Conservation (phyloP, 148 eudicot species). For the Limonium bicolor region DNA sequence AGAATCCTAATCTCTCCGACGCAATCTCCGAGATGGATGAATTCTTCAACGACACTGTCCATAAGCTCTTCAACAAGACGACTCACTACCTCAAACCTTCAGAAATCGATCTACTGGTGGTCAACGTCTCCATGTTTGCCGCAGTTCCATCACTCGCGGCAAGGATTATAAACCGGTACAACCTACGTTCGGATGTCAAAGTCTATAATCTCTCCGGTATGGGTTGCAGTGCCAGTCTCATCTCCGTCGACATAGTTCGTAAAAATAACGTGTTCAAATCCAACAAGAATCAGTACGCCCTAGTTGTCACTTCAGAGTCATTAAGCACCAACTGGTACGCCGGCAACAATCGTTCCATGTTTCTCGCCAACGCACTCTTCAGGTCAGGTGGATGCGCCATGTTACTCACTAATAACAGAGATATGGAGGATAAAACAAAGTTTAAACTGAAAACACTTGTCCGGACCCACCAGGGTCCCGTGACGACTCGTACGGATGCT, state of each 20-base stretch:
- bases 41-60: constrained; percentile 37
- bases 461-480: constrained; percentile 56
- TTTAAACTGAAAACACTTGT: constrained; percentile 45
- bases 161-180: constrained; percentile 45
- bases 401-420: constrained; percentile 41
- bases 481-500: constrained; percentile 52
- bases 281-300: constrained; percentile 21
- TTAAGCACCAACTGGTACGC: constrained; percentile 67
- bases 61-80: constrained; percentile 25
- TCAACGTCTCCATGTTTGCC: constrained; percentile 63
- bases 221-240: constrained; percentile 87
- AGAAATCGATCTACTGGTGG: constrained; percentile 59
- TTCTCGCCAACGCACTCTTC: constrained; percentile 56
- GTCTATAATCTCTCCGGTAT: constrained; percentile 60
- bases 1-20: constrained; percentile 24
- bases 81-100: constrained; percentile 25
- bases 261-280: constrained; percentile 30
- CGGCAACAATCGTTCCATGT: constrained; percentile 73
- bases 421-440: constrained; percentile 24
- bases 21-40: constrained; percentile 51
- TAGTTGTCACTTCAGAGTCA: constrained; percentile 66
- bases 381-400: constrained; percentile 63
- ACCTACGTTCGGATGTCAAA: constrained; percentile 60
- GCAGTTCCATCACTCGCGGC: constrained; percentile 40
- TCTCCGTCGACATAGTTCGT: constrained; percentile 38